Evolutionary conservation across 768 basidiomycete genomes (phyloP).

Genomic region (Suillus weaverae): DNA sequence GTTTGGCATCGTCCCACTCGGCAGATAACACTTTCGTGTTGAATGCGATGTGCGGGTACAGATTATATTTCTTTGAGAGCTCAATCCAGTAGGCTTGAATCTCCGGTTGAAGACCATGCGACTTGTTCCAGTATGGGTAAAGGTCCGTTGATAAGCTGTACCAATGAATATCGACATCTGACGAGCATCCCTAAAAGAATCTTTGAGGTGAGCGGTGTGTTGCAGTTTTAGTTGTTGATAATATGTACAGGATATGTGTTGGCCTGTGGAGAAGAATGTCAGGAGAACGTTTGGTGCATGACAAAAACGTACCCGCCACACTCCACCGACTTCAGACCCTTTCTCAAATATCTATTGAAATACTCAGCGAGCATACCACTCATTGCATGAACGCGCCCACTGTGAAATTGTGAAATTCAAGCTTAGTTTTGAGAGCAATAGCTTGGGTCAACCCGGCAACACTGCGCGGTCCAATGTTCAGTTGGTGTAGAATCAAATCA

Average conservation of each 20-base stretch:
- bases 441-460: not conserved
- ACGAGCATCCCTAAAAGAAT: not conserved
- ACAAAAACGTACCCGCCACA: constrained; percentile 46
- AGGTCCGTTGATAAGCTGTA: not conserved
- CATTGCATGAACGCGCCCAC: constrained; percentile 24
- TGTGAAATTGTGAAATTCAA: not conserved
- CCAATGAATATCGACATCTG: not conserved
- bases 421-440: not conserved
- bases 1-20: constrained; percentile 37
- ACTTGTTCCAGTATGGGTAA: not conserved
- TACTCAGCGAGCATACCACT: not conserved
- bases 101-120: not conserved
- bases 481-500: not conserved
- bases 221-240: not conserved
- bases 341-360: constrained; percentile 48
- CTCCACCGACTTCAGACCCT: constrained; percentile 45
- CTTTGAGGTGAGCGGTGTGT: not conserved
- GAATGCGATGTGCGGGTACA: constrained; percentile 43
- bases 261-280: constrained; percentile 17
- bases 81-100: constrained; percentile 44
- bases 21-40: constrained; percentile 44
- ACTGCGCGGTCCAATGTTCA: not conserved
- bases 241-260: constrained; percentile 25
- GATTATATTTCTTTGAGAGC: constrained; percentile 41
- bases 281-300: not conserved